A percentile compares a stretch with the other conserved stretches of the same genome.
phyloP scores from a whole-genome alignment of 257 asterid species.

The Nicotiana noctiflora region DNA sequence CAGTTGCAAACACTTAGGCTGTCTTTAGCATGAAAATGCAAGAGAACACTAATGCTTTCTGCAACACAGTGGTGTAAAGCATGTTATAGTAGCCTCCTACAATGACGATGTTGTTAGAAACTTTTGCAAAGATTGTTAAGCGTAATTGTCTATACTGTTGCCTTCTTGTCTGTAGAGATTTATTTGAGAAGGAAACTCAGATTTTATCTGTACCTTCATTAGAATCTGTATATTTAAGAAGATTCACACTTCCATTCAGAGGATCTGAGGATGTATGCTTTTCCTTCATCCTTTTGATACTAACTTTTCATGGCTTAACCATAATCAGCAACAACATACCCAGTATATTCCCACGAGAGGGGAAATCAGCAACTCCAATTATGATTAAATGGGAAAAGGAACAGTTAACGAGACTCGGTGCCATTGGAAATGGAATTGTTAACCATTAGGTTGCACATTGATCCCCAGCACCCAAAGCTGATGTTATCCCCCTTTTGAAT shows the following conservation, averaged over 20 bases:
- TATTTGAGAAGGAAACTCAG: background rate
- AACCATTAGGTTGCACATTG: background rate
- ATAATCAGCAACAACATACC: too few relatives aligned
- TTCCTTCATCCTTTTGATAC: background rate
- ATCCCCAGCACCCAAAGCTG: background rate
- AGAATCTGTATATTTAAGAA: background rate
- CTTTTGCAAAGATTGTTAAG: background rate
- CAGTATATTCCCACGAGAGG: too few relatives aligned
- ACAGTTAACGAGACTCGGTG: background rate
- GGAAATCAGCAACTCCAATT: too few relatives aligned
- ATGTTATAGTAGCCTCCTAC: background rate
- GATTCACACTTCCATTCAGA: background rate
- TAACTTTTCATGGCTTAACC: background rate
- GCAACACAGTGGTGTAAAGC: background rate
- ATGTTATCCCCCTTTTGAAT: background rate
- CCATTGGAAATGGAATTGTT: background rate
- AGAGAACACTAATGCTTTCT: background rate
- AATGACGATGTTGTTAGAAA: background rate
- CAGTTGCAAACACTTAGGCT: background rate
- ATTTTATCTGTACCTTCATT: background rate
- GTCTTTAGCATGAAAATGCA: conserved; percentile 11
- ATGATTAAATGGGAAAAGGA: background rate
- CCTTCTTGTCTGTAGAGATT: background rate
- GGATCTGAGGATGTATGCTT: background rate
- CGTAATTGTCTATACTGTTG: background rate